Base-by-base conservation (phyloP, 352 stramenopile genomes). In the Peronosclerospora sorghi region DNA sequence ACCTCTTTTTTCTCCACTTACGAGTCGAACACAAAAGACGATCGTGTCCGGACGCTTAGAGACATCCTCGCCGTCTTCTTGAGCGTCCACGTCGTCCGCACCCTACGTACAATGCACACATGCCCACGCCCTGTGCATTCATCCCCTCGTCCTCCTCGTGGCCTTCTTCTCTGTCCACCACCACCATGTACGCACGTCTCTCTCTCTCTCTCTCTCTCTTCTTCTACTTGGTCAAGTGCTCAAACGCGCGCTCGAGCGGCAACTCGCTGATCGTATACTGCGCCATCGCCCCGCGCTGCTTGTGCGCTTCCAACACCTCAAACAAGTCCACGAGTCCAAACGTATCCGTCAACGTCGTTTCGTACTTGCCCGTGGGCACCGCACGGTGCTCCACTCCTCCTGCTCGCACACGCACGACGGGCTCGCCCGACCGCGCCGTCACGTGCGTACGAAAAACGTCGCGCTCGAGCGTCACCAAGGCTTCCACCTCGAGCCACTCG, bases 161-260 rank as follows among this genome's bases (percentile, higher is more conserved):
- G n/a, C n/a, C n/a, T n/a, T n/a, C n/a, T n/a, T n/a, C n/a, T n/a
- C n/a, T n/a, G n/a, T n/a, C n/a, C n/a, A n/a, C n/a, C n/a, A n/a
- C n/a, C n/a, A n/a, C n/a, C n/a, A n/a, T n/a, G n/a, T n/a, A n/a
- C n/a, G n/a, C n/a, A n/a, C n/a, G n/a, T n/a, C n/a, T n/a, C n/a
- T n/a, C n/a, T n/a, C n/a, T n/a, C n/a, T n/a, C n/a, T n/a, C n/a
- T n/a, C n/a, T n/a, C n/a, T n/a, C n/a, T n/a, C n/a, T n/a, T n/a
- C n/a, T n/a, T n/a, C n/a, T n/a, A n/a, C n/a, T n/a, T n/a, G n/a
- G 85, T 88, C 44, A 97, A 95, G 47, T 94, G 68, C 58, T 96
- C 91, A 56, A 97, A 97, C 12, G 97, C 83, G 15, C 84, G 78
- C 60, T 97, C 90, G 1, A 97, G 69, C 0, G 86, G 94, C 28